Evolutionary conservation across 2,329 filamentous ascomycete genomes (phyloP), one percentile per base, ranked within the genome.

Genomic region (Balansia obtecta): DNA sequence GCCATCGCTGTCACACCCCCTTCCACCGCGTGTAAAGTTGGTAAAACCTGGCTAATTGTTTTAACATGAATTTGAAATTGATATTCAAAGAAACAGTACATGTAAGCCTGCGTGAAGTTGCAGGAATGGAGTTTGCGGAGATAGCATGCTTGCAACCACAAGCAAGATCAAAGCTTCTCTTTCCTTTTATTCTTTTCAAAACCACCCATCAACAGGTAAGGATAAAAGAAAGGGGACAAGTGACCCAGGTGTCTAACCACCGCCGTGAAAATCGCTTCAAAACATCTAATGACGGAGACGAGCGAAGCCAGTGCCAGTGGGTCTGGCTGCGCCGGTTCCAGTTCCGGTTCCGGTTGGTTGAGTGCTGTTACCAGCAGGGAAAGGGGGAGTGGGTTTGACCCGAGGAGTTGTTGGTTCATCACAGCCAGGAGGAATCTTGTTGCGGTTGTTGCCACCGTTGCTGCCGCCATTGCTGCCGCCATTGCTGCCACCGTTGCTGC

Each of bases 361-460:
- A 46, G 68, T 67, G 52, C 62, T 63, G 64, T 69, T 68, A 55
- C 61, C 61, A 48, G 60, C 62, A 46, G 71, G 71, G 65, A 65
- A 71, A 55, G 71, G 71, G 53, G 70, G 63, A 49, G 66, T 68
- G 53, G 66, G 63, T 37, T 62, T 64, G 38, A 59, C 55, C 55
- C 61, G 55, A 38, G 58, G 40, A 13, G 52, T 58, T 55, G 59
- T 60, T 52, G 54, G 55, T 39, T 57, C 51, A 37, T 53, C 55
- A 22, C 55, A 58, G 49, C 53, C 53, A 37, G 56, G 13, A 4
- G 56, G 13, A 4, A 27, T 5, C 27, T 27, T 27, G 27, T 27
- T 27, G 27, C 27, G 5, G 27, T 27, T 27, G 5, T 27, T 27
- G 8, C 27, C 27, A 27, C 27, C 27, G 44, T 13, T 9, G 44